Conservation (phyloP, 2,329 filamentous ascomycete species). For the Conoideocrella luteorostrata region DNA sequence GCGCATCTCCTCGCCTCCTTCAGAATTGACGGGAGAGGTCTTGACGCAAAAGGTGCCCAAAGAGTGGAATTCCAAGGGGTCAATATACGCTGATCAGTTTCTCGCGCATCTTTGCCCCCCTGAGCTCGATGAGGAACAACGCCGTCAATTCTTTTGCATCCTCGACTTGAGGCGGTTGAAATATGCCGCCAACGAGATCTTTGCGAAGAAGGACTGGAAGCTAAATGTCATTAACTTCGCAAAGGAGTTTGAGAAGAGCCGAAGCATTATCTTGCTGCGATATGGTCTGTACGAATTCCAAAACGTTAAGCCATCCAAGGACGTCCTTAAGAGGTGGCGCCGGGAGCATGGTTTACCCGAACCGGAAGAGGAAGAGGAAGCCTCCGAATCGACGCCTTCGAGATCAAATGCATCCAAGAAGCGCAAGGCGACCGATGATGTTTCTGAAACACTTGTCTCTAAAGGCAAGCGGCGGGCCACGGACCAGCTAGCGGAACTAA, state of each 20-base stretch:
- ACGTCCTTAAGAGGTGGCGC: conserved; percentile 53
- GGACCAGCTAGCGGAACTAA: conserved; percentile 30
- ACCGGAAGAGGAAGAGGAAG: conserved; percentile 39
- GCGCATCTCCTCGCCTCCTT: conserved; percentile 52
- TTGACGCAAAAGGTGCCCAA: conserved; percentile 48
- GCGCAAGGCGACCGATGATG: conserved; percentile 51
- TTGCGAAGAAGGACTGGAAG: conserved; percentile 55
- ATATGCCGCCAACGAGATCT: conserved; percentile 56
- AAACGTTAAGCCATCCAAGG: conserved; percentile 52
- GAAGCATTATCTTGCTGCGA: conserved; percentile 53
- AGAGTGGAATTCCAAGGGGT: conserved; percentile 43
- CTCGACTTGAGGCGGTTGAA: conserved; percentile 56
- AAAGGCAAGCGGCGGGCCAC: conserved; percentile 45
- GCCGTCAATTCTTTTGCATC: conserved; percentile 57
- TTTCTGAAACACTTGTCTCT: conserved; percentile 31
- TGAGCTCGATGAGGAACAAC: conserved; percentile 52
- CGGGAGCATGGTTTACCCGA: conserved; percentile 48
- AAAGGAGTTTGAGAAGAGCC: conserved; percentile 59
- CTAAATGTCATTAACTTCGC: conserved; percentile 56
- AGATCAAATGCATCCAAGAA: conserved; percentile 35
- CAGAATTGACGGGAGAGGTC: conserved; percentile 48
- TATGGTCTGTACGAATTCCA: conserved; percentile 59
- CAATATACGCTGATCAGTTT: conserved; percentile 55
- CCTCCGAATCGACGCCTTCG: conserved; percentile 22
- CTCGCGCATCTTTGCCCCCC: conserved; percentile 50